Evolutionary conservation across 2,329 filamentous ascomycete genomes (phyloP), one percentile per base, ranked within the genome.

Genomic region (Ophiostoma sp.): DNA sequence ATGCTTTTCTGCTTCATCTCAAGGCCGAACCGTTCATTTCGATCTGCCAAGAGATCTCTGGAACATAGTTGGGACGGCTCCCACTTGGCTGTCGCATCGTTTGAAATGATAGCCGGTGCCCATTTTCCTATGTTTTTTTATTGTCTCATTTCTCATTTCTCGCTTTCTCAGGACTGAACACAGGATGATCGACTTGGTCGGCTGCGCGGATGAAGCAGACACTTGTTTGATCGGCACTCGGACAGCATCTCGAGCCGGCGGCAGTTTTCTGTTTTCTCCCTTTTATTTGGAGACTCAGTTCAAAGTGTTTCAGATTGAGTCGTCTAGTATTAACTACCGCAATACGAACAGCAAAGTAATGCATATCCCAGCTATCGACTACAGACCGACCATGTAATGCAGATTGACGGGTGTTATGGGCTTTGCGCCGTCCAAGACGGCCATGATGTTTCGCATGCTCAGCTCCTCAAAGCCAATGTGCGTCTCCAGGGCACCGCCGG

Each of bases 401-500:
- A 57, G 52, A 31, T 57, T 57, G 1, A 57, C 52, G 0, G 85
- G 82, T 70, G 84, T 84, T 67, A 85, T 33, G 27, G 44, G 31
- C 48, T 39, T 36, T 27, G 31, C 64, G 3, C 33, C 64, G n/a
- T 36, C 60, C 60, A 64, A 35, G 60, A 84, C 84, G 0, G 80
- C 79, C 68, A 83, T 73, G 15, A 86, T 78, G 74, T 87, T 87
- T 76, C 83, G 79, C 77, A 87, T 85, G 1, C 84, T 80, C 74
- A 87, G 74, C 60, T 78, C 77, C 76, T 87, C 85, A 73, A 87
- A 86, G 33, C 83, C 84, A 36, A 84, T 76, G 72, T 82, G 80
- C 67, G 84, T 85, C 72, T 85, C 83, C 17, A 86, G 78, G 11
- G 83, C 84, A 2, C 84, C 83, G 0, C 85, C 85, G 1, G 84